Evolutionary conservation across 2,329 filamentous ascomycete species (phyloP), one percentile per base, ranked within the genome.

Genomic region (Dryadomyces quercus-mongolicae): DNA sequence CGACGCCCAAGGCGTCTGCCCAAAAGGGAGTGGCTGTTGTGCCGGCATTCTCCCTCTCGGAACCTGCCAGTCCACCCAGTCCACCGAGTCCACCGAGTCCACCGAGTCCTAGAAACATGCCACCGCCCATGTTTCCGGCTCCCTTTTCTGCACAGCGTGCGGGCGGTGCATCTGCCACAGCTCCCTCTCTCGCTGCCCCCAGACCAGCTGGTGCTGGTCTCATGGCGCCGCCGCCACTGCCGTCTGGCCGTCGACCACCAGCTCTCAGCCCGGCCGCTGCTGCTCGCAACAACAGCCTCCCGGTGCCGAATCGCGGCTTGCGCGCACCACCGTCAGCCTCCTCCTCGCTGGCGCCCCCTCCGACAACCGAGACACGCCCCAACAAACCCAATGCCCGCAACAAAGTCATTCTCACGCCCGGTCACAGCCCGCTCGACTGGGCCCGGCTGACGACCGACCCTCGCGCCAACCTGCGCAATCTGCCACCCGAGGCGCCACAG

Each of bases 401-500:
- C 67, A 87, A 92, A 64, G 87, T 96, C 5, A 75, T 85, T 9
- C 80, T 98, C 5, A 79, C 83, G n/a, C 93, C 93, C 0, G 92
- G 93, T 36, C 91, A 92, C 73, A 95, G 89, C 2, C 92, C 93
- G 0, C 82, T 98, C 13, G 93, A 98, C 77, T 98, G 93, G 93
- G 93, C 93, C 13, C 82, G 85, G 6, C 78, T 95, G 1, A 79
- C 81, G 1, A 74, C 76, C 20, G 71, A 75, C 49, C 82, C 84
- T 2, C 71, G 71, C 34, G 74, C 79, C 34, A 84, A 89, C 58
- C 79, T 90, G 25, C 84, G 86, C n/a, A 80, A 80, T 43, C 60
- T 86, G 57, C 62, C 78, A 59, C 59, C 74, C 1, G 66, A 68
- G 7, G 70, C 74, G 3, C 71, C 77, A 55, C 75, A 81, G 74